Percentiles rank a stretch among this genome's conserved stretches.
Conservation (phyloP, 257 asterid genomes). For the Striga asiatica region DNA sequence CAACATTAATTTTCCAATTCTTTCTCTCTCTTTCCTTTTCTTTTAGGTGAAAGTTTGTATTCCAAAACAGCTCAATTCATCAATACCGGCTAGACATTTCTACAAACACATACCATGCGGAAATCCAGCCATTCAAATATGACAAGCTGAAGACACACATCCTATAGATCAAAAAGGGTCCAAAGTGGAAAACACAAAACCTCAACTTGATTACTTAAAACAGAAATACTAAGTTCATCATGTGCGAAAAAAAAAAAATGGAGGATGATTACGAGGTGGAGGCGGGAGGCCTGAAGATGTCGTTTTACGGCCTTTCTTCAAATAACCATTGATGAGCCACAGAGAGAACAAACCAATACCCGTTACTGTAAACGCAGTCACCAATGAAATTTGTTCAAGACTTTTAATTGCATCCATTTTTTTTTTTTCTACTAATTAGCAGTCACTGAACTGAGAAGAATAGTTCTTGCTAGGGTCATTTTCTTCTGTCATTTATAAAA, state of each 20-base stretch:
- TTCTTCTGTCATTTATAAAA: neutral
- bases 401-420: constrained; percentile 36
- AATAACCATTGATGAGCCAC: constrained; percentile 24
- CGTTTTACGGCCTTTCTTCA: constrained; percentile 20
- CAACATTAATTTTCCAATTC: neutral
- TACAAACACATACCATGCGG: neutral
- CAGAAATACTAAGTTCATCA: no score
- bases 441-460: neutral
- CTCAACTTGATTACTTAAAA: no score
- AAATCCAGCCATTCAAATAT: neutral
- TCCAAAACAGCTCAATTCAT: neutral
- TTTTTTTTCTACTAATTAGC: no score
- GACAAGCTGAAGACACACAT: neutral
- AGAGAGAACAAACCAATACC: constrained; percentile 33
- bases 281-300: constrained; percentile 32
- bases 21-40: no score
- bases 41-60: neutral
- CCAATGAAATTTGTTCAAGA: constrained; percentile 20
- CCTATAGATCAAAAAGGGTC: no score
- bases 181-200: no score
- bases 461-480: neutral
- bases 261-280: constrained; percentile 35
- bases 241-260: neutral
- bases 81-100: neutral
- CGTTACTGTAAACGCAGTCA: constrained; percentile 25